Evolutionary conservation across 2,329 filamentous ascomycete genomes (phyloP), one percentile per base, ranked within the genome.

Genomic region (Leptosphaerulina australis): DNA sequence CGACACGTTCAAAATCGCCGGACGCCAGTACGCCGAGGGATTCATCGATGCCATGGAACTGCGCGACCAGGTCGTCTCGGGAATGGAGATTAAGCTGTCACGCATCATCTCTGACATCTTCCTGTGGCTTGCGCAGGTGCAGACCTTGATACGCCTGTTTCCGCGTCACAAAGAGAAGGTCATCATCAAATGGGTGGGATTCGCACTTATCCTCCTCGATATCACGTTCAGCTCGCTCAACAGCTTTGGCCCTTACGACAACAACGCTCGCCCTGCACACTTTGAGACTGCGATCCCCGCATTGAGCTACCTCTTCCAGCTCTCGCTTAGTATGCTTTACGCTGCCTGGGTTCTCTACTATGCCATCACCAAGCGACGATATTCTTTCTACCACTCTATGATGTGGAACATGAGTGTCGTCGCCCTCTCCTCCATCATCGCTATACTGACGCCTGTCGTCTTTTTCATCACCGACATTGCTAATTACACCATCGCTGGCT

Each of bases 151-250:
- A 62, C 88, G 94, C 44, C 80, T 99, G 1, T 99, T 99, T 63
- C 94, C 94, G 6, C 90, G 94, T 25, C 93, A 97, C 68, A 90
- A 95, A 67, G 94, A 99, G 75, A 97, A 97, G 76, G 87, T 97
- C 43, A 90, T 97, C 60, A 99, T 99, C 76, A 97, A 97, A 76
- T 99, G 93, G 93, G 91, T 93, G 12, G 94, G 93, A 1, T 97
- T 97, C 69, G 91, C 88, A 3, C 83, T 99, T 49, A 97, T 99
- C 66, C 84, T 91, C 0, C 81, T 97, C 52, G 93, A 97, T 69
- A 87, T 93, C 33, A 85, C 92, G 9, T 99, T 99, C 72, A 92
- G 88, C 66, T 91, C 88, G 37, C 82, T 97, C 50, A 95, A 97
- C 77, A 94, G 89, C 65, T 97, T 97, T 67, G 81, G 82, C 22